Evolutionary conservation across 2,329 filamentous ascomycete genomes (phyloP), one percentile per base, ranked within the genome.

Genomic region (Chaetomiaceae sp.): DNA sequence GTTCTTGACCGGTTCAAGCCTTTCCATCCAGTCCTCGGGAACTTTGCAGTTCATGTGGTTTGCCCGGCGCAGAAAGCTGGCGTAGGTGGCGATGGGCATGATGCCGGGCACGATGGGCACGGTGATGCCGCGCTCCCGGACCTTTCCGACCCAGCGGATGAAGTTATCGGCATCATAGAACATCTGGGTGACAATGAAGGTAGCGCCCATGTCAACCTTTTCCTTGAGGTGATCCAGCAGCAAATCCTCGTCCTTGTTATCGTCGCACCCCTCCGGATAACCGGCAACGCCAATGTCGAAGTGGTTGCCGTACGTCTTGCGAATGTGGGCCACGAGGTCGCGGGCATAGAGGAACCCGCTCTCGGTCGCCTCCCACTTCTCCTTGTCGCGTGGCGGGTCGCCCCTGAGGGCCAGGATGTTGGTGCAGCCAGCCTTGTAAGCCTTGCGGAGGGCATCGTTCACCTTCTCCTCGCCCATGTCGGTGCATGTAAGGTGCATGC

Each of bases 141-240:
- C 90, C 68, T 89, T 94, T 61, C 81, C 77, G 33, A 95, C 87
- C 94, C 94, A 99, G 48, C 85, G 81, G 49, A 97, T 73, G 72
- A 99, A 99, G 67, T 94, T 92, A 65, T 99, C 92, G 45, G 84
- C 91, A 66, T 99, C 92, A 75, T 99, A 99, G 73, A 97, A 97
- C 94, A 99, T 99, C 74, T 99, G 94, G 0, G 94, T 97, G 49
- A 99, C 89, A 59, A 99, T 88, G 68, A 97, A 99, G 6, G 87
- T 86, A 57, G 87, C 91, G 47, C 94, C 94, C 54, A 89, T 89
- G 67, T 99, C 94, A 30, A 97, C 86, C 75, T 99, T 99, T 71
- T 97, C 88, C 75, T 97, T 97, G 66, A 99, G 73, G 69, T 97
- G 94, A 59, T 94, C 86, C 58, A 99, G 82, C 64, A 99, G 79